Evolutionary conservation across 2,329 filamentous ascomycete species (phyloP), one percentile per base, ranked within the genome.

Genomic region (Penicillium sp.): DNA sequence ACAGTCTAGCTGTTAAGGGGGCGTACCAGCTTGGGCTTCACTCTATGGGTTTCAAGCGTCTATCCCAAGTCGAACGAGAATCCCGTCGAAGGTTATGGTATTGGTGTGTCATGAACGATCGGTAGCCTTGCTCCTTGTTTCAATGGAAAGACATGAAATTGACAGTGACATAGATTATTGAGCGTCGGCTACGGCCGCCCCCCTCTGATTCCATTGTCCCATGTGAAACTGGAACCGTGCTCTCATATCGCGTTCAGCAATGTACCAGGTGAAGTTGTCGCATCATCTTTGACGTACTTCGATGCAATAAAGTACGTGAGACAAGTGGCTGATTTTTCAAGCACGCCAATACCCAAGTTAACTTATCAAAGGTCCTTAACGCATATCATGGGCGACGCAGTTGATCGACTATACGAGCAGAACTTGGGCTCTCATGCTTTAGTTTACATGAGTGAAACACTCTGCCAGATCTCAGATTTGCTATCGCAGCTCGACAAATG

Each of bases 111-210:
- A 37, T 72, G 6, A 55, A 74, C 1, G 70, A 75, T 44, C 56
- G 71, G 62, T 67, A 46, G 11, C 10, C 8, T 17, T 18, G 7
- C 2, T 43, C 15, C 2, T 16, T 14, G 4, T n/a, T 13, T 9
- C 7, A 15, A 23, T 11, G 2, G 8, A 3, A 9, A 28, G 23
- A 14, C 27, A n/a, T n/a, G n/a, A n/a, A n/a, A n/a, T n/a, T n/a
- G n/a, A n/a, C n/a, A n/a, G n/a, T n/a, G n/a, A n/a, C n/a, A n/a
- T n/a, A n/a, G 64, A 41, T 67, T 66, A 6, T 48, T 74, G 30
- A 72, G 71, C 45, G 73, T 75, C 66, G 74, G 71, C 0, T 72
- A 74, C 43, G 72, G 72, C 2, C 59, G 73, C 0, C 73, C 72
- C 0, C 55, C 63, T 1, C 56, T 65, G 0, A 73, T 75, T 12